Percentiles rank a stretch among this genome's conserved stretches.
Evolutionary conservation across 148 eudicot genomes (phyloP).

Genomic region (Mesembryanthemum crystallinum): DNA sequence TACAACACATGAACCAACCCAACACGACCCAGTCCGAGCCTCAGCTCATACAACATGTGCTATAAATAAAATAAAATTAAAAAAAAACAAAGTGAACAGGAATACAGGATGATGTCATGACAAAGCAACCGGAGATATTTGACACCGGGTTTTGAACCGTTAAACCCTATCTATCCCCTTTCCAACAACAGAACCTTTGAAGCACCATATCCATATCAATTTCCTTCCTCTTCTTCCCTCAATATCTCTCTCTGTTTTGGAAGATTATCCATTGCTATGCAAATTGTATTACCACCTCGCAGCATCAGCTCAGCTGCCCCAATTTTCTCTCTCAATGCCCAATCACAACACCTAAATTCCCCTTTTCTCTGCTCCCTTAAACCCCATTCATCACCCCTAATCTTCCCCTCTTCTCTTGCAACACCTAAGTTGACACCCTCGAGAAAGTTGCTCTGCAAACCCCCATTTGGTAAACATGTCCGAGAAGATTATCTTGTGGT

Average conservation of each 20-base stretch:
- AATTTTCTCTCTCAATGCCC: slow-evolving; percentile 20
- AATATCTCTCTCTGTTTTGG: not conserved
- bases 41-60: too few species aligned
- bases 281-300: slow-evolving; percentile 22
- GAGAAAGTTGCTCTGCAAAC: slow-evolving; percentile 49
- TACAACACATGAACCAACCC: too few species aligned
- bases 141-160: not conserved
- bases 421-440: slow-evolving; percentile 26
- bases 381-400: slow-evolving; percentile 22
- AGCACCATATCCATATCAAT: slow-evolving; percentile 1
- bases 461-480: slow-evolving; percentile 65
- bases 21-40: too few species aligned
- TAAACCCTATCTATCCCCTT: slow-evolving; percentile 4
- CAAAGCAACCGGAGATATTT: not conserved
- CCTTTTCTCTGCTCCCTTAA: slow-evolving; percentile 14
- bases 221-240: not conserved
- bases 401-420: slow-evolving; percentile 36
- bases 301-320: slow-evolving; percentile 26
- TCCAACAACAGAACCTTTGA: not conserved
- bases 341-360: slow-evolving; percentile 22
- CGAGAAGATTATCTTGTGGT: slow-evolving; percentile 93
- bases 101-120: not conserved
- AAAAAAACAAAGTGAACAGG: too few species aligned
- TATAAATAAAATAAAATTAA: too few species aligned
- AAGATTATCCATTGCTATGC: slow-evolving; percentile 32